Base-by-base conservation (phyloP, 768 basidiomycete genomes). In the Candolleomyces eurysporus region DNA sequence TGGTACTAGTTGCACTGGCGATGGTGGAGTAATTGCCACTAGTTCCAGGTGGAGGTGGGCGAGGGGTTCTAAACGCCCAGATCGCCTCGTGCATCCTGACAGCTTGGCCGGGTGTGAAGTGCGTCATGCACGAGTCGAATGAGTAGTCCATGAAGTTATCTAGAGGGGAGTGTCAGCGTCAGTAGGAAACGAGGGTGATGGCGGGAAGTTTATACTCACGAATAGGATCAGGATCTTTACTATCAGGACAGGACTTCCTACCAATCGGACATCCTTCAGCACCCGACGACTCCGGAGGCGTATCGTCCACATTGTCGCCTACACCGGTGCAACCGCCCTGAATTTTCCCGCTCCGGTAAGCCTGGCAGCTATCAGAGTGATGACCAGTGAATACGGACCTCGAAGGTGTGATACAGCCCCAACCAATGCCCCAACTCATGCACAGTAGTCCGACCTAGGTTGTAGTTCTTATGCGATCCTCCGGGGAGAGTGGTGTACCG, bases 351-450 rank as follows among this genome's bases (percentile, higher is more conserved):
- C 22, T 16, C 39, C 6, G 17, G 57, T 32, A 7, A 59, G n/a
- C 59, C 19, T 21, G 48, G 3, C 16, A 11, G 36, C 6, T 26
- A 52, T 26, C 26, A 26, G 26, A 26, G 26, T 26, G 4, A 26
- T 26, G 26, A 26, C 26, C 4, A 4, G 26, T 17, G 16, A 13
- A 39, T 50, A 10, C 50, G 26, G 26, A 67, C 74, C 69, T 80
- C 73, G 71, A 82, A 83, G 32, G 81, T 81, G 65, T 83, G 81
- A 61, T 77, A 77, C 3, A 82, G 72, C 19, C 81, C 81, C 49
- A 80, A 66, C 81, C 82, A 84, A 65, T 82, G 81, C 4, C 82
- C 79, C 9, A 75, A 73, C 66, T 84, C 82, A 66, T 83, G 82
- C 13, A 76, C 77, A n/a, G 80, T 64, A 2, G 81, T 84, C 62